phyloP scores from a whole-genome alignment of 1,139 yeast species.

The Hyphopichia buzzinii region DNA sequence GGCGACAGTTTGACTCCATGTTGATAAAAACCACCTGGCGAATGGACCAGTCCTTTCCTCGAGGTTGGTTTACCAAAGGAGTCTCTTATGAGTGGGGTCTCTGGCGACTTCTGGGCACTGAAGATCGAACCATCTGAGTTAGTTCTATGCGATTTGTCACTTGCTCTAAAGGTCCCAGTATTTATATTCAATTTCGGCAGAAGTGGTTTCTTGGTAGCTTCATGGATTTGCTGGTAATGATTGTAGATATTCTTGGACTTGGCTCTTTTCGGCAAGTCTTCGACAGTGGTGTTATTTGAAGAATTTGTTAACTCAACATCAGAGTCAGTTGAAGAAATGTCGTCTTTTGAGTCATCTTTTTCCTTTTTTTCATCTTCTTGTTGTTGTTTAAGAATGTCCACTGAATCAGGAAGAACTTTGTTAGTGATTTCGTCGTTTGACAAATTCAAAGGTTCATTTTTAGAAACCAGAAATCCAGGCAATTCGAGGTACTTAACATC shows the following conservation, averaged over 20 bases:
- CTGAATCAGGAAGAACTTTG: slow-evolving; percentile 20
- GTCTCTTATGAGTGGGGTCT: background rate
- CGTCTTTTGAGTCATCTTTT: background rate
- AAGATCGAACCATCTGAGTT: background rate
- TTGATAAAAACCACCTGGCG: background rate
- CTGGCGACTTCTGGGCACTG: background rate
- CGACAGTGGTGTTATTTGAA: slow-evolving; percentile 2
- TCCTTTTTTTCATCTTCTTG: slow-evolving; percentile 3
- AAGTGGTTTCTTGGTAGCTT: slow-evolving; percentile 2
- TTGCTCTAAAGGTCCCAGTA: background rate
- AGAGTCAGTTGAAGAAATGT: background rate
- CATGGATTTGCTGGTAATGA: slow-evolving; percentile 17
- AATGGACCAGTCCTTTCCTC: slow-evolving; percentile 3
- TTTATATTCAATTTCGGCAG: slow-evolving; percentile 3
- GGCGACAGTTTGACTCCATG: background rate
- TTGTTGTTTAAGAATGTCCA: slow-evolving; percentile 16
- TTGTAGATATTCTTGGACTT: slow-evolving; percentile 19
- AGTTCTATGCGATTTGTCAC: background rate
- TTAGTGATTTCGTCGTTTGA: slow-evolving; percentile 17
- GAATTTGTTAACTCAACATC: background rate
- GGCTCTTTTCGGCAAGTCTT: slow-evolving; percentile 13
- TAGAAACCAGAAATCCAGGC: slow-evolving; percentile 19
- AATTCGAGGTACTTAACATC: slow-evolving; percentile 19
- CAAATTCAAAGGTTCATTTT: slow-evolving; percentile 6
- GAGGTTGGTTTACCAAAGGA: background rate